Base-by-base conservation (phyloP, 768 basidiomycete genomes). In the Tylopilus rubrobrunneus region DNA sequence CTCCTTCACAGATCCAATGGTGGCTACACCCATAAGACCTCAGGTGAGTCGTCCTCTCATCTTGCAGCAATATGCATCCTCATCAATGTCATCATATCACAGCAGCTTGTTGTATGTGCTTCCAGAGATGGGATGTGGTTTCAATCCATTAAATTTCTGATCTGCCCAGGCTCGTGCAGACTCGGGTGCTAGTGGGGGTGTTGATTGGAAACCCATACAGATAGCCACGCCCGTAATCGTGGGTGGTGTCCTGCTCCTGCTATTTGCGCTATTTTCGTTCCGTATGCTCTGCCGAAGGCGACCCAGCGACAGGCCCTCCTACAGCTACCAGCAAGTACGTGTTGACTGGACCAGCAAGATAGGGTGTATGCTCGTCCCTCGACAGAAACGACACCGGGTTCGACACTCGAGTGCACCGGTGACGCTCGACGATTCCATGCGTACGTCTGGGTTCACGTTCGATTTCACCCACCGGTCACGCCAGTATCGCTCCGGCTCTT, bases 191-290 rank as follows among this genome's bases (percentile, higher is more conserved):
- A 3, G n/a, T 23, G 34, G 11, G 33, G 10, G 28, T 2, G 36
- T 27, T 15, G 19, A 33, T 17, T 73, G 71, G 71, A 47, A 47
- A 14, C 7, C 69, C 14, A 34, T 68, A 8, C 74, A 76, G 47
- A 72, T 75, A 45, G 67, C 64, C 10, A 41, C 63, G 0, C 74
- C 75, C 7, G 61, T 65, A 49, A 63, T 74, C 40, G 68, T 73
- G 10, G 74, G 70, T 28, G 60, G 63, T 5, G 61, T 31, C 37
- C 63, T 75, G 15, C 43, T 70, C 25, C 43, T 65, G 1, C 7
- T 64, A 29, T 63, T 69, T 33, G 49, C 34, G 17, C 52, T 25
- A 33, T 62, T 69, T 31, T 46, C 31, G 17, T 50, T 25, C 31
- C 62, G 60, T 33, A 39, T 72, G 53, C 41, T 67, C 33, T 70